phyloP scores from a whole-genome alignment of 148 eudicot species.

The Pouteria glomerata region DNA sequence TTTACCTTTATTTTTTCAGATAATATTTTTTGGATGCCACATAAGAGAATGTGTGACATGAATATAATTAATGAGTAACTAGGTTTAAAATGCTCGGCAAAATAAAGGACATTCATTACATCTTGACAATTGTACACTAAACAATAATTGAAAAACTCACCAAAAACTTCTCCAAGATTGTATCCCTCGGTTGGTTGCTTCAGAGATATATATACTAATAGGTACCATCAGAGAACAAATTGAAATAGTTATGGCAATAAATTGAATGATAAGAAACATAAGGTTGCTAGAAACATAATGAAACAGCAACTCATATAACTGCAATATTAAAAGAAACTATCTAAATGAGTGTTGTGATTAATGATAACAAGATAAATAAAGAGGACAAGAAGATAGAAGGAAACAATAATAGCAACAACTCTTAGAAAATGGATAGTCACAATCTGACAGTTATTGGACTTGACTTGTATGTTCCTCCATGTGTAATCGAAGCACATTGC shows the following conservation, averaged over 20 bases:
- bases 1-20: too few relatives aligned
- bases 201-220: conserved; percentile 8
- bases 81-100: neutral
- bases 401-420: neutral
- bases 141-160: conserved; percentile 35
- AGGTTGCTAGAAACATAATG: neutral
- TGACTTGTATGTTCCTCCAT: neutral
- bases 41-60: neutral
- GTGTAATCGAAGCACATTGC: conserved; percentile 6
- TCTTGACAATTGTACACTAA: neutral
- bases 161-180: conserved; percentile 51
- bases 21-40: neutral
- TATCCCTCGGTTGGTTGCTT: conserved; percentile 59
- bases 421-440: neutral
- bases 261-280: neutral
- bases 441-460: neutral
- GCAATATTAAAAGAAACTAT: neutral
- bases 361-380: neutral
- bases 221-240: conserved; percentile 7
- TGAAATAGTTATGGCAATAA: neutral
- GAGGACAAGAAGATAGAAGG: neutral
- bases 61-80: neutral
- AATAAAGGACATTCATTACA: neutral
- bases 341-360: neutral
- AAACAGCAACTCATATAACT: neutral